A percentile compares a stretch with the other conserved stretches of the same genome.
Conservation (phyloP, 202 grass and related monocot genomes). For the Brachypodium distachyon region DNA sequence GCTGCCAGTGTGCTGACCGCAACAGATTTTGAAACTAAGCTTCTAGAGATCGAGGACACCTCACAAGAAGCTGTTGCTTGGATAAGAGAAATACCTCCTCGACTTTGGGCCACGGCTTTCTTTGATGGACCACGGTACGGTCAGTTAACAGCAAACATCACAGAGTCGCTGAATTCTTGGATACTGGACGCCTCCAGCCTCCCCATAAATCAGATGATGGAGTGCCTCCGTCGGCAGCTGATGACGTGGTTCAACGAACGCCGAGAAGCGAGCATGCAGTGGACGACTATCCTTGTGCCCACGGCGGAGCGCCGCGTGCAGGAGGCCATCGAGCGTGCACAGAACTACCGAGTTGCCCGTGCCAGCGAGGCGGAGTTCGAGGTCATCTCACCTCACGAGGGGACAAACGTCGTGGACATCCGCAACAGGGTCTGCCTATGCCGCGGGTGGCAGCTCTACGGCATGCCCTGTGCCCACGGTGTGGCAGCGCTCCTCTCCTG, state of each 20-base stretch:
- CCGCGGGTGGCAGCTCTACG: constrained; percentile 91
- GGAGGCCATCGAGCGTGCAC: constrained; percentile 76
- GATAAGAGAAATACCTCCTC: constrained; percentile 64
- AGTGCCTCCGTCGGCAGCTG: constrained; percentile 71
- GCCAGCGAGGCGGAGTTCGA: constrained; percentile 94
- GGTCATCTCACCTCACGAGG: constrained; percentile 78
- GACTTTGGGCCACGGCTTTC: constrained; percentile 91
- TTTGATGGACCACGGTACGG: constrained; percentile 92
- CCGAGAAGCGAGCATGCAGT: constrained; percentile 92
- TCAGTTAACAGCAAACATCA: constrained; percentile 85
- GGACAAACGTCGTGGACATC: constrained; percentile 82
- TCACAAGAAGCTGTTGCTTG: constrained; percentile 75
- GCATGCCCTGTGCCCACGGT: constrained; percentile 79
- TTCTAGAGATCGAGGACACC: constrained; percentile 85
- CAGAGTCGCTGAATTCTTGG: constrained; percentile 70
- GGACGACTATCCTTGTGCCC: constrained; percentile 76
- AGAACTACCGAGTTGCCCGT: constrained; percentile 73
- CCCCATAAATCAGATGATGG: constrained; percentile 98
- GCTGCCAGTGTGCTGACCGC: constrained; percentile 81
- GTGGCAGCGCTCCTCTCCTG: constrained; percentile 90
- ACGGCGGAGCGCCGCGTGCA: constrained; percentile 59
- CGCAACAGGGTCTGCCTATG: constrained; percentile 84
- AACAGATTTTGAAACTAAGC: constrained; percentile 86
- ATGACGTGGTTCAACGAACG: constrained; percentile 99
- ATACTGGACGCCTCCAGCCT: constrained; percentile 85